Conservation (phyloP, 164 flowering plant species). For the Umbellularia californica region DNA sequence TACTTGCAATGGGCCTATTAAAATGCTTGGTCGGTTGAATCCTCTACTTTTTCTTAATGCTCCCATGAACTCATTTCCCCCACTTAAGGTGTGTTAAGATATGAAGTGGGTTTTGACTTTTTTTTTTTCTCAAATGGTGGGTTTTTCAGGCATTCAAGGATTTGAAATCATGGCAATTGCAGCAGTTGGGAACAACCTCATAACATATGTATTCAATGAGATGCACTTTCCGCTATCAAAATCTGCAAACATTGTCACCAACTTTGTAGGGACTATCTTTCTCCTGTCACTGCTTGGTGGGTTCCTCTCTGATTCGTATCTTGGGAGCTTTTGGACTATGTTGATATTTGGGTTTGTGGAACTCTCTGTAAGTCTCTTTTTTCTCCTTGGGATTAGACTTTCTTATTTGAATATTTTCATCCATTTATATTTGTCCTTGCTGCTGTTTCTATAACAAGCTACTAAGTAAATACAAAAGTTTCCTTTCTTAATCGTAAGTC, state of each 20-base stretch:
- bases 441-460: no score
- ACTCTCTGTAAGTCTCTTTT: conserved; percentile 53
- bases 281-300: conserved; percentile 85
- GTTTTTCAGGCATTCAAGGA: conserved; percentile 56
- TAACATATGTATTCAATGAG: conserved; percentile 76
- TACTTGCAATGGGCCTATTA: not conserved
- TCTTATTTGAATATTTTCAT: not conserved
- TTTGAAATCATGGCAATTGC: conserved; percentile 94
- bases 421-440: not conserved
- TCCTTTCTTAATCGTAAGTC: no score
- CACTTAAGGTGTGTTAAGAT: not conserved
- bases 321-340: conserved; percentile 90
- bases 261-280: conserved; percentile 86
- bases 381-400: not conserved
- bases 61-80: not conserved
- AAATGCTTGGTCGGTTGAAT: not conserved
- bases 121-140: not conserved
- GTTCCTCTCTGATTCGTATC: conserved; percentile 80
- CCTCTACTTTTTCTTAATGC: not conserved
- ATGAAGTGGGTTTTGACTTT: not conserved
- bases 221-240: conserved; percentile 82
- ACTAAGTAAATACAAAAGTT: no score
- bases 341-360: conserved; percentile 86
- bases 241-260: conserved; percentile 86
- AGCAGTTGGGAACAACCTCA: conserved; percentile 91